Base-by-base conservation (phyloP, 768 basidiomycete genomes). In the Boletus bicolor region DNA sequence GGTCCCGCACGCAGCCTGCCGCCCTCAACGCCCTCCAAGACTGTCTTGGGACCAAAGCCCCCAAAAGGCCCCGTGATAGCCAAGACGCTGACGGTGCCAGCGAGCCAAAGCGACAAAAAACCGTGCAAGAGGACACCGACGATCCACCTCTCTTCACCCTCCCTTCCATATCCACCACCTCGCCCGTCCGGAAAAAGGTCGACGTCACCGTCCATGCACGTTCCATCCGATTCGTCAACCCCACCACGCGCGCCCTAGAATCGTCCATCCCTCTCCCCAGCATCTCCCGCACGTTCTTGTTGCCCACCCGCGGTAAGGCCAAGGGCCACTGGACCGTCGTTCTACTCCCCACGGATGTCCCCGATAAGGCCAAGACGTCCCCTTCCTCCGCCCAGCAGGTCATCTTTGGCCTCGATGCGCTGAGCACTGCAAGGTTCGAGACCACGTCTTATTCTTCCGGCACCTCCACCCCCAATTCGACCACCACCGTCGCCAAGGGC, bases 131-230 rank as follows among this genome's bases (percentile, higher is more conserved):
- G 26, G 59, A 58, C 30, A 63, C 59, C 7, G 72, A 76, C 34
- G 81, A 81, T 36, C 63, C 70, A 0, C 79, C 84, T 1, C 54
- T 80, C 10, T 85, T 81, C 70, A 82, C 84, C 2, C 72, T 91
- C 1, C 82, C 87, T 39, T 71, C 83, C 17, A 70, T 91, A 41
- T 89, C 88, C 30, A 75, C 79, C n/a, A 82, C 85, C 11, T 83
- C 89, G 0, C 89, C 89, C 11, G 69, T 91, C 49, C 84, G 90
- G 49, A 89, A 87, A 73, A 90, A 89, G 59, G 80, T 86, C 38
- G 82, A 91, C 62, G 77, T 90, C 62, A 79, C 79, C 4, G 71
- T 88, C 38, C 77, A 83, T 62, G 63, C 73, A 21, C 68, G 73
- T 19, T 73, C 80, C 7, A 74, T 91, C 53, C 75, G 73, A 7